These are phyloP conservation scores for Camelina neglecta DNA, from an alignment of 345 rosid genomes.

Conservation along the genomic window DNA sequence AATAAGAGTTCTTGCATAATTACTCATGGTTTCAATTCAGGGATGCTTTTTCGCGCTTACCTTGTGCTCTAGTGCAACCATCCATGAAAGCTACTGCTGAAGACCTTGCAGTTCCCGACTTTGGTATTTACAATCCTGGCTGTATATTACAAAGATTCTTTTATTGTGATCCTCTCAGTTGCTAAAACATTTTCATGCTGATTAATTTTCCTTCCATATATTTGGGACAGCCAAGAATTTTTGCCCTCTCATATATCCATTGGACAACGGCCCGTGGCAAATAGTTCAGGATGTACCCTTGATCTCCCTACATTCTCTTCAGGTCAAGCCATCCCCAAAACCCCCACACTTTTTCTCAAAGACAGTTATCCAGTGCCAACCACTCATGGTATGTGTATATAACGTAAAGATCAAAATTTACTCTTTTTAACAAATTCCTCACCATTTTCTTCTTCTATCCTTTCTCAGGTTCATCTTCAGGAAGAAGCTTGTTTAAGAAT, in stretches of 20 bases:
- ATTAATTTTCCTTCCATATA: slow-evolving; percentile 33
- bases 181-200: slow-evolving; percentile 23
- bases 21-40: slow-evolving; percentile 57
- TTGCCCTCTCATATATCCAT: slow-evolving; percentile 90
- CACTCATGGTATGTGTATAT: slow-evolving; percentile 71
- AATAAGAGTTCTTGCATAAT: slow-evolving; percentile 15
- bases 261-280: slow-evolving; percentile 76
- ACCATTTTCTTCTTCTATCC: slow-evolving; percentile 28
- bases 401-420: slow-evolving; percentile 1
- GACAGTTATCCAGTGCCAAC: slow-evolving; percentile 88
- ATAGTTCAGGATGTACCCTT: slow-evolving; percentile 65
- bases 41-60: slow-evolving; percentile 86
- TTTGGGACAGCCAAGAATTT: slow-evolving; percentile 69
- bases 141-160: neutral
- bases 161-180: slow-evolving; percentile 14
- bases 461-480: slow-evolving; percentile 84
- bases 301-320: slow-evolving; percentile 82
- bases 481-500: slow-evolving; percentile 98
- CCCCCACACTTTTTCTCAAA: slow-evolving; percentile 84
- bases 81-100: slow-evolving; percentile 63
- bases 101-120: slow-evolving; percentile 65
- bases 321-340: slow-evolving; percentile 86
- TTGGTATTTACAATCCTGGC: slow-evolving; percentile 57
- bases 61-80: slow-evolving; percentile 93
- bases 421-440: neutral